phyloP scores from a whole-genome alignment of 2,329 filamentous ascomycete genomes.

The Fusarium aywerte region DNA sequence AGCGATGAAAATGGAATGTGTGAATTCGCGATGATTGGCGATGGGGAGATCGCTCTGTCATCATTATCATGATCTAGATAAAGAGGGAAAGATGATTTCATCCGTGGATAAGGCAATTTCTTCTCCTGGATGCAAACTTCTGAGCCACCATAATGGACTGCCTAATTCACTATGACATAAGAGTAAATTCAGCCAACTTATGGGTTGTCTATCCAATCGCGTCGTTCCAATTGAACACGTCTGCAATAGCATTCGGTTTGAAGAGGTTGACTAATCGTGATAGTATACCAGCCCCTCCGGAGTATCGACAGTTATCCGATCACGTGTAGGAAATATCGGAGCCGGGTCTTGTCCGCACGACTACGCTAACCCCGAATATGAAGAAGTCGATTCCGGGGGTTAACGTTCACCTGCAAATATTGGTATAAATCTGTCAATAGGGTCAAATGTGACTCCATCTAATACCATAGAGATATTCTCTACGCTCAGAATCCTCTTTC shows the following conservation, averaged over 20 bases:
- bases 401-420: rapidly evolving
- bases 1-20: too few species aligned
- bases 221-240: neutral
- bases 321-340: constrained; percentile 10
- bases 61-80: too few species aligned
- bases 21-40: too few species aligned
- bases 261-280: neutral
- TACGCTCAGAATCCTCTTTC: too few species aligned
- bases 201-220: neutral
- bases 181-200: neutral
- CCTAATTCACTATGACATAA: too few species aligned
- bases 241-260: neutral
- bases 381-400: neutral
- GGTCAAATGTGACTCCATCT: rapidly evolving
- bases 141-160: too few species aligned
- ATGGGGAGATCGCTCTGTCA: too few species aligned
- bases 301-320: constrained; percentile 15
- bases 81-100: too few species aligned
- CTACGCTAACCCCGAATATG: neutral
- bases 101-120: too few species aligned
- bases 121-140: too few species aligned
- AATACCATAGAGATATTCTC: rapidly evolving
- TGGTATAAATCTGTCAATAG: rapidly evolving
- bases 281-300: neutral
- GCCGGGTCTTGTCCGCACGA: neutral